These are phyloP conservation scores for Rhodomyrtus tomentosa DNA, from an alignment of 345 rosid genomes.

Conservation along the genomic window DNA sequence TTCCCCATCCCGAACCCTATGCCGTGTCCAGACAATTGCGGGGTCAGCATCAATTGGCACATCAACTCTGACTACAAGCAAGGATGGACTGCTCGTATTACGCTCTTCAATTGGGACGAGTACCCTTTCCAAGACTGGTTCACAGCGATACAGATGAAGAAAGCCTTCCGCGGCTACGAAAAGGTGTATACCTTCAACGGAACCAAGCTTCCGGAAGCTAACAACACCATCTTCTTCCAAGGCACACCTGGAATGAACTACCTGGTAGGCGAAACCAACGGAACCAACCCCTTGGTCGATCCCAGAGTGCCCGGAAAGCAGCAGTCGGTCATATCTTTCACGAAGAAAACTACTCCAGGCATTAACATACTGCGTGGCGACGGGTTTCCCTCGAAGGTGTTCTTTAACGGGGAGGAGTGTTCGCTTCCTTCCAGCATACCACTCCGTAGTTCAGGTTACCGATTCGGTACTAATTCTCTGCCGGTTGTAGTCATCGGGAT, in stretches of 20 bases:
- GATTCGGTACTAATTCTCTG: constrained; percentile 7
- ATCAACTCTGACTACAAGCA: constrained; percentile 45
- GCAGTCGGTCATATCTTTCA: constrained; percentile 78
- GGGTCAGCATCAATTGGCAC: constrained; percentile 93
- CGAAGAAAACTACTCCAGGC: constrained; percentile 31
- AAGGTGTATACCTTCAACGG: constrained; percentile 78
- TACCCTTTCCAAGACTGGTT: constrained; percentile 62
- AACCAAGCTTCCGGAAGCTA: constrained; percentile 29
- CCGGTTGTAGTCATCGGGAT: constrained; percentile 12
- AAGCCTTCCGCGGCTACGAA: constrained; percentile 54
- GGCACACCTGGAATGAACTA: constrained; percentile 61
- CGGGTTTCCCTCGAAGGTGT: constrained; percentile 64
- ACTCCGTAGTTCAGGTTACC: constrained; percentile 10
- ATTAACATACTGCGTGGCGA: constrained; percentile 48
- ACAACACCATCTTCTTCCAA: constrained; percentile 56
- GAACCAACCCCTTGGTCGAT: constrained; percentile 23
- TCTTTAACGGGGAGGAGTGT: constrained; percentile 94
- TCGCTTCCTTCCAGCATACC: constrained; percentile 63
- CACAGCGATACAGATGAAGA: constrained; percentile 47
- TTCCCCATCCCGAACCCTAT: constrained; percentile 34
- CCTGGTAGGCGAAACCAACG: constrained; percentile 50
- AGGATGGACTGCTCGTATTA: constrained; percentile 83
- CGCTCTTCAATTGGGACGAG: constrained; percentile 75
- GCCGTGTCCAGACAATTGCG: constrained; percentile 95
- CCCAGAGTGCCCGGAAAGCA: constrained; percentile 81